These are phyloP conservation scores for Blumeria graminis DNA, from an alignment of 2,329 filamentous ascomycete species.

Conservation along the genomic window DNA sequence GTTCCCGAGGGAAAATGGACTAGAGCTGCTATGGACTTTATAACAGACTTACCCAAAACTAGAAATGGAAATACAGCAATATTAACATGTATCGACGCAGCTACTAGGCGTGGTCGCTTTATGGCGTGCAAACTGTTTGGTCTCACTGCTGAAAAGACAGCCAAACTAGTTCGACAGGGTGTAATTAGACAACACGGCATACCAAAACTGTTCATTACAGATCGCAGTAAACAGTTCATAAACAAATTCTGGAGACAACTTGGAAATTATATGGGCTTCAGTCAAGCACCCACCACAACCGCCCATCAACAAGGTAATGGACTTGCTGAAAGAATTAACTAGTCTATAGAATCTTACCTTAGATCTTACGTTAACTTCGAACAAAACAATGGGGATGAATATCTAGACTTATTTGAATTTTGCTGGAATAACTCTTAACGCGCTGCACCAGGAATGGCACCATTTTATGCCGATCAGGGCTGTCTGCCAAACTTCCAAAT, in stretches of 20 bases:
- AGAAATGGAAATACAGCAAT: not conserved
- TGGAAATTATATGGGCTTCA: not conserved
- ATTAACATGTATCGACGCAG: not conserved
- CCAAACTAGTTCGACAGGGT: not conserved
- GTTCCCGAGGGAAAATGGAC: not conserved
- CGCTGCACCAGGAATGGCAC: not conserved
- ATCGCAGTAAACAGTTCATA: not conserved
- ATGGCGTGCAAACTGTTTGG: not conserved
- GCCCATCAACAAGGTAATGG: not conserved
- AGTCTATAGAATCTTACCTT: constrained; percentile 2
- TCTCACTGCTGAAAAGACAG: not conserved
- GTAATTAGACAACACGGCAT: not conserved
- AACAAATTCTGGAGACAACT: not conserved
- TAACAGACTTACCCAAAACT: not conserved
- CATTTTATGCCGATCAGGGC: not conserved
- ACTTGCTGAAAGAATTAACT: constrained; percentile 2
- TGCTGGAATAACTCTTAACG: not conserved
- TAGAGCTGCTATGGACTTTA: not conserved
- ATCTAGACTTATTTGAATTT: not conserved
- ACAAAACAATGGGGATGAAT: constrained; percentile 2
- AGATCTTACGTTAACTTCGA: constrained; percentile 3
- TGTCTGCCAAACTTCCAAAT: not conserved
- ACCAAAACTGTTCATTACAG: not conserved
- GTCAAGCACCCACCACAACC: not conserved
- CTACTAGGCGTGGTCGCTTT: not conserved